phyloP scores from a whole-genome alignment of 331 rosid species.

The Cydonia oblonga region DNA sequence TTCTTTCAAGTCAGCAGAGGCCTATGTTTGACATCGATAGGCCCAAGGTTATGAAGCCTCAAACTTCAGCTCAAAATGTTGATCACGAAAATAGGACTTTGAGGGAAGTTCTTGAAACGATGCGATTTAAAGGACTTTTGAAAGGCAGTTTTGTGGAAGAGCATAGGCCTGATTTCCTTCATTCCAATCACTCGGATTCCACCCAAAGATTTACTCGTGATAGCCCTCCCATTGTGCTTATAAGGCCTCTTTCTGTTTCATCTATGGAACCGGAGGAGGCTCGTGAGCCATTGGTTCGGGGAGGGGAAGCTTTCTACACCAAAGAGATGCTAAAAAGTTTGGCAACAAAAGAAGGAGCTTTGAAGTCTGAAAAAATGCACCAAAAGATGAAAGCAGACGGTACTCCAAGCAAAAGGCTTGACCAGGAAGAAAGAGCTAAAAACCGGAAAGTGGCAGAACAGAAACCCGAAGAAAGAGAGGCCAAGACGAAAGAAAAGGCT shows the following conservation, averaged over 20 bases:
- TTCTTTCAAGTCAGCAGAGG: slow-evolving; percentile 31
- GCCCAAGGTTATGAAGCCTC: slow-evolving; percentile 35
- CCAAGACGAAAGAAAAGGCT: slow-evolving; percentile 33
- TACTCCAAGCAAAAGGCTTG: not conserved
- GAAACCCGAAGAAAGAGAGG: no score
- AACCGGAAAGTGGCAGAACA: no score
- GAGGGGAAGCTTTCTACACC: slow-evolving; percentile 24
- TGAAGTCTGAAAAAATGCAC: no score
- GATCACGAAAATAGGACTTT: slow-evolving; percentile 43
- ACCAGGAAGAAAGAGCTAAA: slow-evolving; percentile 24
- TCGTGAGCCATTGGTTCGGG: slow-evolving; percentile 16
- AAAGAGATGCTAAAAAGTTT: slow-evolving; percentile 18
- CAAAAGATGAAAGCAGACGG: not conserved
- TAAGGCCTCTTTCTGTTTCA: slow-evolving; percentile 35
- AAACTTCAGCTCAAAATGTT: slow-evolving; percentile 17
- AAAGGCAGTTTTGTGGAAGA: slow-evolving; percentile 33
- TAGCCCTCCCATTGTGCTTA: slow-evolving; percentile 58
- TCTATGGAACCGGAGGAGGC: slow-evolving; percentile 9
- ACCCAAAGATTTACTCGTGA: slow-evolving; percentile 13
- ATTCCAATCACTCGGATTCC: slow-evolving; percentile 11
- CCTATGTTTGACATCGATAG: slow-evolving; percentile 39
- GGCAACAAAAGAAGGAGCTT: slow-evolving; percentile 11
- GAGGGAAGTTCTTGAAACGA: slow-evolving; percentile 62
- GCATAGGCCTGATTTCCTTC: slow-evolving; percentile 15
- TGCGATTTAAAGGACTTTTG: slow-evolving; percentile 49